Evolutionary conservation across 2,329 filamentous ascomycete genomes (phyloP).

Genomic region (Cordyceps cateniannulata): DNA sequence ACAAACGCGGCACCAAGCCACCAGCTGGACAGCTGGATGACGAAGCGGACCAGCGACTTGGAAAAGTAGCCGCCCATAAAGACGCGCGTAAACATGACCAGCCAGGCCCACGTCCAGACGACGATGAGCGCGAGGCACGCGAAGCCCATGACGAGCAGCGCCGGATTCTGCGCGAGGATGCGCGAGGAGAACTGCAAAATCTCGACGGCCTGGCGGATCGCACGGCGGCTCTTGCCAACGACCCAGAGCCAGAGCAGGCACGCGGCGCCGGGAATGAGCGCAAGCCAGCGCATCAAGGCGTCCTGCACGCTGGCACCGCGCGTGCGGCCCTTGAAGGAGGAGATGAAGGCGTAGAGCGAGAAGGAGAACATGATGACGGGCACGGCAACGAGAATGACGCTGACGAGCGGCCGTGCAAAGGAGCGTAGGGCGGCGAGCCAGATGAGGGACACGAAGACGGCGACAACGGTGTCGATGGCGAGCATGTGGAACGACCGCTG

Average conservation of each 20-base stretch:
- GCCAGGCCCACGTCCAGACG: slow-evolving; percentile 91
- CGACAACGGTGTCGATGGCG: slow-evolving; percentile 84
- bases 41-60: slow-evolving; percentile 55
- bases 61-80: slow-evolving; percentile 88
- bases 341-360: slow-evolving; percentile 83
- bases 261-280: slow-evolving; percentile 67
- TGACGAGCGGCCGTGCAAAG: slow-evolving; percentile 79
- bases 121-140: slow-evolving; percentile 69
- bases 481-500: slow-evolving; percentile 84
- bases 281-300: slow-evolving; percentile 78
- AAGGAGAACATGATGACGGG: slow-evolving; percentile 84
- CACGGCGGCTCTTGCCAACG: slow-evolving; percentile 71
- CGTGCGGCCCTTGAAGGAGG: slow-evolving; percentile 74
- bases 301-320: slow-evolving; percentile 80
- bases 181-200: slow-evolving; percentile 90
- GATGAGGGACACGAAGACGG: slow-evolving; percentile 76
- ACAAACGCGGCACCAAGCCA: slow-evolving; percentile 92
- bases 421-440: slow-evolving; percentile 87
- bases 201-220: slow-evolving; percentile 74
- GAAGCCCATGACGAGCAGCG: slow-evolving; percentile 77
- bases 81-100: slow-evolving; percentile 91
- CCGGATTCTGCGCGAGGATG: slow-evolving; percentile 79
- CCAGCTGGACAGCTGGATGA: slow-evolving; percentile 86
- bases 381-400: slow-evolving; percentile 73
- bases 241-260: slow-evolving; percentile 78